Evolutionary conservation across 495 filamentous ascomycete genomes (phyloP).

Genomic region (Pyronema omphalodes): DNA sequence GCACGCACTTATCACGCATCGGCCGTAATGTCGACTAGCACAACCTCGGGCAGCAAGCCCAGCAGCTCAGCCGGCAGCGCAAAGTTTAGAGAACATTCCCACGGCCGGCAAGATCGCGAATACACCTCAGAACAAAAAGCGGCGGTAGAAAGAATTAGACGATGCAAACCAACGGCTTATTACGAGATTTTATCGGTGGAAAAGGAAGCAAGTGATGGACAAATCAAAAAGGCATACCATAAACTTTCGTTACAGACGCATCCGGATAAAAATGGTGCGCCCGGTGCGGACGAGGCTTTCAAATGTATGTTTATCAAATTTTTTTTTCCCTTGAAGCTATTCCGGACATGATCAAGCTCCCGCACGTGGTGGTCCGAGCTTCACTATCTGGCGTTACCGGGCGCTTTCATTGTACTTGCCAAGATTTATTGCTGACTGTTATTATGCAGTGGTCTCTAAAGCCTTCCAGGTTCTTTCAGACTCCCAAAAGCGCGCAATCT

Average conservation of each 20-base stretch:
- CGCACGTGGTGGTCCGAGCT: neutral
- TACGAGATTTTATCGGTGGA: conserved; percentile 67
- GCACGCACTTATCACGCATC: no score
- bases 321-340: neutral
- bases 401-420: no score
- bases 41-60: neutral
- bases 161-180: conserved; percentile 68
- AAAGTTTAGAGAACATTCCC: conserved; percentile 69
- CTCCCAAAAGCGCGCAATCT: conserved; percentile 73
- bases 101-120: conserved; percentile 79
- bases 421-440: neutral
- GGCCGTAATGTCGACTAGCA: no score
- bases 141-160: conserved; percentile 69
- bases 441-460: conserved; percentile 56
- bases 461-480: conserved; percentile 90
- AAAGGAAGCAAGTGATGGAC: conserved; percentile 47
- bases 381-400: no score
- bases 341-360: neutral
- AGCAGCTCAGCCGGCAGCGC: conserved; percentile 26
- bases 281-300: conserved; percentile 91
- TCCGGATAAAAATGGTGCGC: conserved; percentile 97
- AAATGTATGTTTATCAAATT: conserved; percentile 41
- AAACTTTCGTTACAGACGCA: conserved; percentile 79
- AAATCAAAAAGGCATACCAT: conserved; percentile 90
- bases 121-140: conserved; percentile 79